Conservation (phyloP, 352 stramenopile species). For the Pythium guiyangense region DNA sequence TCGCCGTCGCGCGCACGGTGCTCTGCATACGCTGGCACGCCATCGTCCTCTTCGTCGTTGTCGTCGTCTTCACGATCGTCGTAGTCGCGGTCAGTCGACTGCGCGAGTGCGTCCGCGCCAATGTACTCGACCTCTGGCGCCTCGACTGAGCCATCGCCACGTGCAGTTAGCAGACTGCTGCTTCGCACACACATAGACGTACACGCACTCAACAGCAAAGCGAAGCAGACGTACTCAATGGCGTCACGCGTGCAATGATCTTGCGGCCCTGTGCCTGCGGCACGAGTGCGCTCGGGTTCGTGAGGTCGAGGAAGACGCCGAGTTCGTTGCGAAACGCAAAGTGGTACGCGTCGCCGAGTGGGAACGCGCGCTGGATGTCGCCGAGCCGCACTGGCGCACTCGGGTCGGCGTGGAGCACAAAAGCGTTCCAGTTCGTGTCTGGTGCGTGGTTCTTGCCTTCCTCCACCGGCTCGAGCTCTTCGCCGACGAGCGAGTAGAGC, state of each 20-base stretch:
- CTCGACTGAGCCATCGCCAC: constrained; percentile 18
- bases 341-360: constrained; percentile 59
- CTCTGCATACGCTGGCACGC: constrained; percentile 1
- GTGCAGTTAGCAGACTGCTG: background rate
- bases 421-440: constrained; percentile 73
- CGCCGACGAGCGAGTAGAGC: constrained; percentile 66
- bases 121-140: constrained; percentile 43
- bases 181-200: background rate
- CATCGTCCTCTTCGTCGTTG: background rate
- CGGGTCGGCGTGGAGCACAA: constrained; percentile 27
- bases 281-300: constrained; percentile 59
- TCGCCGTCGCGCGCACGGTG: constrained; percentile 17
- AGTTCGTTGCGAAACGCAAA: constrained; percentile 75
- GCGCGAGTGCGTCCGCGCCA: background rate
- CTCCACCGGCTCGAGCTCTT: constrained; percentile 47
- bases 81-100: background rate
- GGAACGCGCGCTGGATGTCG: constrained; percentile 69
- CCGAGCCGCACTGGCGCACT: constrained; percentile 29
- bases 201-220: background rate
- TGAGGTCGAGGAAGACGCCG: constrained; percentile 65
- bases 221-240: constrained; percentile 25
- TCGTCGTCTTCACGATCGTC: constrained; percentile 1
- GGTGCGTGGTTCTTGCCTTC: constrained; percentile 33
- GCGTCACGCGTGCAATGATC: constrained; percentile 65
- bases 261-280: constrained; percentile 54